Base-by-base conservation (phyloP, 192 early-diverging fungal genomes). In the Irineochytrium annulatum region DNA sequence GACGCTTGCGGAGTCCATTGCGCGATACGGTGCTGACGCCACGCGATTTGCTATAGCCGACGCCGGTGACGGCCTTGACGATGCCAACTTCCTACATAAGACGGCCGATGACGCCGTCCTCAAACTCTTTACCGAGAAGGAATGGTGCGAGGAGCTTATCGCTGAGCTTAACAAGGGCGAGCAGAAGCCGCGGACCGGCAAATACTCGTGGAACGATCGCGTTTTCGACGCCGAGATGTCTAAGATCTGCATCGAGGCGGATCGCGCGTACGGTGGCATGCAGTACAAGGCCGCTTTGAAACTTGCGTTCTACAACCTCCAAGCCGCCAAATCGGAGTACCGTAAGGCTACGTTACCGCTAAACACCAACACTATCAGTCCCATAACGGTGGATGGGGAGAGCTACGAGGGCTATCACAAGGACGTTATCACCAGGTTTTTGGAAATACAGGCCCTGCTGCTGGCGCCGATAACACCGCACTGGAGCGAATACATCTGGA, bases 11-110 rank as follows among this genome's bases (percentile, higher is more conserved):
- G 87, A 97, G 52, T 82, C 89, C 16, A 71, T 91, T 32, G 79
- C 84, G 31, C 87, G 82, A 60, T 99, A 89, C 59, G 94, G 97
- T 60, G 95, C 97, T 35, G 97, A 99, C 69, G 97, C 95, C 32
- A 91, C 91, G 8, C 88, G 95, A 32, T 78, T 99, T 69, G 86
- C 92, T 3, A 79, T 99, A 60, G 97, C 97, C 43, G 94, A 94
- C 79, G 93, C 97, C 33, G 95, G 97, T 60, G 97, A 99, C 68
- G 74, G 82, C 55, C 82, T 93, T 46, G 94, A 98, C 62, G 97
- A 99, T 77, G 97, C 97, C 68, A 99, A 99, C 83, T 99, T 99
- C 77, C 86, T 93, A 69, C 89, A 93, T 64, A 66, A 86, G 3
- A 96, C 89, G 27, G 95, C 97, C 60, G 94, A 99, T 65, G 89